These are phyloP conservation scores for Coemansia sp. DNA, from an alignment of 192 early-diverging fungal species.

Conservation along the genomic window DNA sequence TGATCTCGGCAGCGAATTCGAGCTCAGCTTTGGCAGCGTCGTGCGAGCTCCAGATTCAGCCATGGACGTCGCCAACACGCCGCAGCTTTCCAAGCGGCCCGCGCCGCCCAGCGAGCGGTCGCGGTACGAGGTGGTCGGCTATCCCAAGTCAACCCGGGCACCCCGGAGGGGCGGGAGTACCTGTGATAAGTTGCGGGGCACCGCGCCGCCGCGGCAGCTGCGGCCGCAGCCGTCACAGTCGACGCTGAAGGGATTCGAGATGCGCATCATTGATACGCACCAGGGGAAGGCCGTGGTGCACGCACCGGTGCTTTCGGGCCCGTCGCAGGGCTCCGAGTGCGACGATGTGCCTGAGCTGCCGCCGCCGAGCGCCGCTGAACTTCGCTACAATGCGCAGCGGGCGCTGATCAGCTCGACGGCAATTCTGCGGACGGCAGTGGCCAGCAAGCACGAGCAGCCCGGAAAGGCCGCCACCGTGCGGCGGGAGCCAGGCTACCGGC, in stretches of 20 bases:
- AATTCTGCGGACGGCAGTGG: slow-evolving; percentile 13
- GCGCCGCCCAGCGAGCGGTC: slow-evolving; percentile 9
- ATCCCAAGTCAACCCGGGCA: slow-evolving; percentile 33
- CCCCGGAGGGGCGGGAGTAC: not conserved
- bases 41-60: not conserved
- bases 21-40: slow-evolving; percentile 2
- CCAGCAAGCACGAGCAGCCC: not conserved
- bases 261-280: slow-evolving; percentile 43
- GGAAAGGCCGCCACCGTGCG: slow-evolving; percentile 9
- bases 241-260: slow-evolving; percentile 40
- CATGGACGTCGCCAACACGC: slow-evolving; percentile 6
- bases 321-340: not conserved
- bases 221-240: slow-evolving; percentile 14
- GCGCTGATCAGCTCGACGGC: slow-evolving; percentile 38
- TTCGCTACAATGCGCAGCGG: slow-evolving; percentile 41
- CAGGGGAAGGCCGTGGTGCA: slow-evolving; percentile 26
- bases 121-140: slow-evolving; percentile 28
- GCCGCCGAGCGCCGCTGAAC: slow-evolving; percentile 37
- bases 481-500: not conserved
- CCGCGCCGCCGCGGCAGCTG: not conserved
- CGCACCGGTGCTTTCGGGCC: slow-evolving; percentile 23
- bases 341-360: slow-evolving; percentile 20
- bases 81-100: slow-evolving; percentile 16
- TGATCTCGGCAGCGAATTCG: slow-evolving; percentile 6
- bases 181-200: not conserved